These are phyloP conservation scores for Phyllosticta citriasiana DNA, from an alignment of 2,329 filamentous ascomycete genomes.

Conservation along the genomic window DNA sequence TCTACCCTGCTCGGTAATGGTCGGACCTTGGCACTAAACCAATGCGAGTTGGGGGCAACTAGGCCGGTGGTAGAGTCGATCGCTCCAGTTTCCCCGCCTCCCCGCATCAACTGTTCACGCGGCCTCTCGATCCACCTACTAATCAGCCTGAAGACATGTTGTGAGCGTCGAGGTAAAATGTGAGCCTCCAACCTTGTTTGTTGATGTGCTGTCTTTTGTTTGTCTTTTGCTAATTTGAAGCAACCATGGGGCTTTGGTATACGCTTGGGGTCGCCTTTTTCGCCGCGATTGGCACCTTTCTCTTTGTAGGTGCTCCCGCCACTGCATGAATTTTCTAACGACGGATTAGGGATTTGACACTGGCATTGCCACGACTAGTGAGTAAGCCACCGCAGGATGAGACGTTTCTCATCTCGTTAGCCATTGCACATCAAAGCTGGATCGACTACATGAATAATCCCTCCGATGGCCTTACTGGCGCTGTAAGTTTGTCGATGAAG, in stretches of 20 bases:
- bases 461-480: slow-evolving; percentile 45
- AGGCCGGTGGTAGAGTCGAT: neutral
- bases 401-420: neutral
- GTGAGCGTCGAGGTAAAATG: neutral
- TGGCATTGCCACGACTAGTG: slow-evolving; percentile 47
- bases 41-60: neutral
- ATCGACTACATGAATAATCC: slow-evolving; percentile 49
- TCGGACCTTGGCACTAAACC: neutral
- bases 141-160: neutral
- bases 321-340: neutral
- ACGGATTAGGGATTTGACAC: slow-evolving; percentile 40
- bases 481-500: slow-evolving; percentile 25
- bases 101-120: neutral
- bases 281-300: slow-evolving; percentile 49
- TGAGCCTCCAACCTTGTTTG: neutral
- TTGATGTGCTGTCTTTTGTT: neutral
- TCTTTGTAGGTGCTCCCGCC: slow-evolving; percentile 32
- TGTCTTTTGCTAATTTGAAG: neutral
- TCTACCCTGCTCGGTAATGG: neutral
- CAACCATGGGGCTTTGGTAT: slow-evolving; percentile 32
- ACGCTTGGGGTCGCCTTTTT: slow-evolving; percentile 45
- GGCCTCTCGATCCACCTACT: neutral
- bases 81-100: neutral
- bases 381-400: neutral
- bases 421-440: slow-evolving; percentile 52